A percentile compares a stretch with the other conserved stretches of the same genome.
These are phyloP conservation scores for Crithidia mellificae DNA, from an alignment of 208 protist species.

Conservation along the genomic window DNA sequence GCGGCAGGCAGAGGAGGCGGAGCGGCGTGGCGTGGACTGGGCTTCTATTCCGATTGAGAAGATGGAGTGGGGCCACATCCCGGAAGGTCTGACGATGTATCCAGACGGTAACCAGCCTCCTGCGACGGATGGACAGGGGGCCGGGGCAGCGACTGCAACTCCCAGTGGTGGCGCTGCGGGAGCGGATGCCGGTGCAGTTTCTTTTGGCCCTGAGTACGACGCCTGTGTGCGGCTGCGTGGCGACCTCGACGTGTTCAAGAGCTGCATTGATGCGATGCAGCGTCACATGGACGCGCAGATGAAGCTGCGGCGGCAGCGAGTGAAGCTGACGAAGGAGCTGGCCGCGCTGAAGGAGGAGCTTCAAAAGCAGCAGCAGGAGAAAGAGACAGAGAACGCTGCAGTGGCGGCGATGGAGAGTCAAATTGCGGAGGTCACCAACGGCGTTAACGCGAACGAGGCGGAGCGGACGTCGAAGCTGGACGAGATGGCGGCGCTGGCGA, in stretches of 20 bases:
- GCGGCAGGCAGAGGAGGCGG: slow-evolving; percentile 9
- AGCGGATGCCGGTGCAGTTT: slow-evolving; percentile 3
- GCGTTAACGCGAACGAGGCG: slow-evolving; percentile 40
- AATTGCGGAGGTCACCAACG: slow-evolving; percentile 26
- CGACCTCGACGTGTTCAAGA: slow-evolving; percentile 73
- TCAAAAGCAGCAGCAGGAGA: not conserved
- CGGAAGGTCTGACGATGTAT: slow-evolving; percentile 81
- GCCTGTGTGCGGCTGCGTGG: slow-evolving; percentile 40
- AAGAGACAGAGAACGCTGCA: not conserved
- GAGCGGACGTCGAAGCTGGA: slow-evolving; percentile 26
- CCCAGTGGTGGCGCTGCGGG: too few relatives aligned
- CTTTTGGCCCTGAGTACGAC: slow-evolving; percentile 50
- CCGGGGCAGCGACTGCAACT: too few relatives aligned
- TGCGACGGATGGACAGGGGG: too few relatives aligned
- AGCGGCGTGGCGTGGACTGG: slow-evolving; percentile 20
- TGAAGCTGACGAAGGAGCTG: slow-evolving; percentile 41
- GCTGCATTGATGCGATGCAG: slow-evolving; percentile 66
- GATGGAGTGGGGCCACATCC: slow-evolving; percentile 82
- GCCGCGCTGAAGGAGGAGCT: not conserved
- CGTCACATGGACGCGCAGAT: slow-evolving; percentile 59
- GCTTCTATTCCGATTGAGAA: slow-evolving; percentile 43
- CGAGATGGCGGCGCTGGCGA: slow-evolving; percentile 27
- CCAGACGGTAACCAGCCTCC: slow-evolving; percentile 49
- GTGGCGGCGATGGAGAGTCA: slow-evolving; percentile 17
- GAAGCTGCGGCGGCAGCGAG: slow-evolving; percentile 49